Evolutionary conservation across 2,329 filamentous ascomycete genomes (phyloP).

Genomic region (Ascochyta rabiei): DNA sequence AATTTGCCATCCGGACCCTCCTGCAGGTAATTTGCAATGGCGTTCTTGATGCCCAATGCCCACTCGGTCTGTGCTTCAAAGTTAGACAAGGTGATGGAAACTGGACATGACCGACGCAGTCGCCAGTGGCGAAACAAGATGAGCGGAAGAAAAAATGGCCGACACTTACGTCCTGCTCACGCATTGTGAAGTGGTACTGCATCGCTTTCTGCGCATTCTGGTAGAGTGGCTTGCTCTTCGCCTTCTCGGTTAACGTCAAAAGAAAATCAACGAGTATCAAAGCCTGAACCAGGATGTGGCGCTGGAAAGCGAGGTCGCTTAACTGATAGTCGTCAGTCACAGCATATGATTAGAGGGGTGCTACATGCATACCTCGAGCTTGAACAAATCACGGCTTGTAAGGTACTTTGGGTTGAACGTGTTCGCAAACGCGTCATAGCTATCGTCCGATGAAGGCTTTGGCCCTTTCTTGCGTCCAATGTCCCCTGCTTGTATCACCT

Average conservation of each 20-base stretch:
- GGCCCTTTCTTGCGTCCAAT: constrained; percentile 65
- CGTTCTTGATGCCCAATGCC: constrained; percentile 77
- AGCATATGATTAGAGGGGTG: constrained; percentile 24
- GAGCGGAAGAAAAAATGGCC: constrained; percentile 21
- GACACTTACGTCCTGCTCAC: constrained; percentile 77
- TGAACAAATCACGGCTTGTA: constrained; percentile 95
- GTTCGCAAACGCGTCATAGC: constrained; percentile 68
- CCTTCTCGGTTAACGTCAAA: constrained; percentile 81
- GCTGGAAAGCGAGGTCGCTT: constrained; percentile 89
- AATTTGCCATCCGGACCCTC: constrained; percentile 83
- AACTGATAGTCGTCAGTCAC: constrained; percentile 62
- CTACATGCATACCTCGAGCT: constrained; percentile 73
- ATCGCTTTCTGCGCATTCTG: constrained; percentile 84
- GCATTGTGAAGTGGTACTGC: constrained; percentile 76
- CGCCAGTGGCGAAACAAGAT: constrained; percentile 20
- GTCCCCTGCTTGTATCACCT: constrained; percentile 71
- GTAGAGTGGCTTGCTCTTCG: constrained; percentile 78
- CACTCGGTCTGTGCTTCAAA: constrained; percentile 71
- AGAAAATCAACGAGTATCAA: constrained; percentile 95
- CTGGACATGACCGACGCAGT: constrained; percentile 31
- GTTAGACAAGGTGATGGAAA: constrained; percentile 38
- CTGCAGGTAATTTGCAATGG: constrained; percentile 83
- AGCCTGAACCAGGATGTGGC: constrained; percentile 93
- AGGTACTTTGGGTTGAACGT: constrained; percentile 97
- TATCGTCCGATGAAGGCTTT: constrained; percentile 67